Conservation (phyloP, 1,139 yeast genomes). For the Blastobotrys persicus region DNA sequence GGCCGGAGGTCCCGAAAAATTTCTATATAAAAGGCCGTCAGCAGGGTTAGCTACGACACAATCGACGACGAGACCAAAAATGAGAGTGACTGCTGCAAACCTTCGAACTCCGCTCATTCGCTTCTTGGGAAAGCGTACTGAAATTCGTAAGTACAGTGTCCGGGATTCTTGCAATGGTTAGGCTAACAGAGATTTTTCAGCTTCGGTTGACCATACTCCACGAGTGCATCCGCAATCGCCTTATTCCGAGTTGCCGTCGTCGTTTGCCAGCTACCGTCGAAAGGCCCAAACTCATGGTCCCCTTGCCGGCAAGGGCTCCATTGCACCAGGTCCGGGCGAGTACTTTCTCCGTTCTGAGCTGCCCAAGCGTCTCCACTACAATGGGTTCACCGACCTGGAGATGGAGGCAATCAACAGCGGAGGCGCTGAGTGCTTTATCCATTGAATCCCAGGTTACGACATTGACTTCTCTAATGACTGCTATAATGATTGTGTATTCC, state of each 20-base stretch:
- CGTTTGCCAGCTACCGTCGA: slow-evolving; percentile 42
- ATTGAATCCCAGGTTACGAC: slow-evolving; percentile 5
- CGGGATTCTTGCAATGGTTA: slow-evolving; percentile 9
- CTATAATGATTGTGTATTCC: not conserved
- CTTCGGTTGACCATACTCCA: slow-evolving; percentile 40
- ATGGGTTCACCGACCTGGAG: slow-evolving; percentile 60
- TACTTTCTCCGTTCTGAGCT: slow-evolving; percentile 60
- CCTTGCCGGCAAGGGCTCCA: slow-evolving; percentile 32
- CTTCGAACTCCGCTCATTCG: slow-evolving; percentile 40
- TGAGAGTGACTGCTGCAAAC: slow-evolving; percentile 33
- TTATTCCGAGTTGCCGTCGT: slow-evolving; percentile 45
- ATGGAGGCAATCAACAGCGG: slow-evolving; percentile 72
- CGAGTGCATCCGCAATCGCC: slow-evolving; percentile 49
- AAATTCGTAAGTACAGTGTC: slow-evolving; percentile 10
- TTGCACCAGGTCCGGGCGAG: slow-evolving; percentile 49
- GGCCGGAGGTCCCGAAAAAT: not conserved
- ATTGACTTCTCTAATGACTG: not conserved
- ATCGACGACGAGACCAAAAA: slow-evolving; percentile 17
- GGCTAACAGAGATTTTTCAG: slow-evolving; percentile 14
- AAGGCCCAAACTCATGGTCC: slow-evolving; percentile 45
- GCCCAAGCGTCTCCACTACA: slow-evolving; percentile 69
- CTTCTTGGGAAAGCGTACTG: slow-evolving; percentile 41
- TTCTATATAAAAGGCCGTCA: not conserved
- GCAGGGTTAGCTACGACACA: slow-evolving; percentile 10
- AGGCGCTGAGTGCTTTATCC: slow-evolving; percentile 52